These are phyloP conservation scores for Nepenthes gracilis DNA, from an alignment of 148 eudicot genomes.

Conservation along the genomic window DNA sequence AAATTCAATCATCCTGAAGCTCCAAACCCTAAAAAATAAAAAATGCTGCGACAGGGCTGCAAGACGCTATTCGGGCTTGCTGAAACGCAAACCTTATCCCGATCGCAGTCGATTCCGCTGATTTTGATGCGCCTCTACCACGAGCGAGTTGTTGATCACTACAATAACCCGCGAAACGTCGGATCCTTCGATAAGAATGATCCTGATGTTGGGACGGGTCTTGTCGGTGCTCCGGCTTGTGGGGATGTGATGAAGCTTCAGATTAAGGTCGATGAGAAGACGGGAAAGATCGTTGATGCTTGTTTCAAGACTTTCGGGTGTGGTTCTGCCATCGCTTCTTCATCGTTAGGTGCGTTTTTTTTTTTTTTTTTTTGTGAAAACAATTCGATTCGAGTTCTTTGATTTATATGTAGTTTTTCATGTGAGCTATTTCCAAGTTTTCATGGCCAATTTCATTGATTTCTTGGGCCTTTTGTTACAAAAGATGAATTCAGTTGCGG, in stretches of 20 bases:
- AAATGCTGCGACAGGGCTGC: constrained; percentile 23
- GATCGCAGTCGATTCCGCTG: constrained; percentile 2
- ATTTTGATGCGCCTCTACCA: constrained; percentile 46
- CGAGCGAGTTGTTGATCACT: constrained; percentile 93
- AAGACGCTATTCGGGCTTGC: constrained; percentile 25
- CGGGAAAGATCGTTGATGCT: constrained; percentile 77
- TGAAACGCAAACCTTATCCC: constrained; percentile 8
- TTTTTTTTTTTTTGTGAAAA: not conserved
- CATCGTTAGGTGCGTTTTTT: constrained; percentile 58
- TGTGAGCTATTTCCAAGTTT: no score
- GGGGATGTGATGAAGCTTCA: constrained; percentile 98
- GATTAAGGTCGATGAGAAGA: constrained; percentile 67
- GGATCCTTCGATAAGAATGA: constrained; percentile 89
- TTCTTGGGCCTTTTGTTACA: no score
- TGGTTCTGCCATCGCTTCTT: constrained; percentile 94
- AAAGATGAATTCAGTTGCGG: no score
- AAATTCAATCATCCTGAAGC: no score
- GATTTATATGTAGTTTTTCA: not conserved
- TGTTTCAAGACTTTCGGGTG: constrained; percentile 96
- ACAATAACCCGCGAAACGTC: constrained; percentile 84
- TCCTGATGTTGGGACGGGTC: constrained; percentile 81
- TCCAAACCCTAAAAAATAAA: not conserved
- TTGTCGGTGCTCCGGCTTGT: constrained; percentile 95
- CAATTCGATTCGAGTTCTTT: not conserved
- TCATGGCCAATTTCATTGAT: not conserved